Evolutionary conservation across 2,329 filamentous ascomycete genomes (phyloP).

Genomic region (Aspergillus pseudotamarii): DNA sequence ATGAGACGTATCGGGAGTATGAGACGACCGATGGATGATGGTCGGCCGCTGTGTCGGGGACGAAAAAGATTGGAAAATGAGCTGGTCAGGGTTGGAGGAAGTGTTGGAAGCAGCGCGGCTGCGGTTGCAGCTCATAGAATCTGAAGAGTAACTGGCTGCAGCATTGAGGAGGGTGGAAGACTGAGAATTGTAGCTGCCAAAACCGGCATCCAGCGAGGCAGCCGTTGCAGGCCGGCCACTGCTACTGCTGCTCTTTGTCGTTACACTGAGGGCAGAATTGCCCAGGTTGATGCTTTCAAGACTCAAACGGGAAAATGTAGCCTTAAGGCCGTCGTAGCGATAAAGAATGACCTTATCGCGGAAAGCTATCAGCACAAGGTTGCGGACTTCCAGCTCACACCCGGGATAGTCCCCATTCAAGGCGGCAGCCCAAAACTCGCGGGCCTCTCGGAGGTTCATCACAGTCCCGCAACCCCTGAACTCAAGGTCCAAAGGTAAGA

Average conservation of each 20-base stretch:
- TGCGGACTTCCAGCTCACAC: conserved; percentile 78
- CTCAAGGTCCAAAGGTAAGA: conserved; percentile 88
- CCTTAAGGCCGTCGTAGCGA: conserved; percentile 84
- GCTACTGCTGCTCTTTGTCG: conserved; percentile 46
- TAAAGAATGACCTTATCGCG: conserved; percentile 87
- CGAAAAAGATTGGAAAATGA: conserved; percentile 46
- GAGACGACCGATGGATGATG: conserved; percentile 34
- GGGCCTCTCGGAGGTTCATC: conserved; percentile 75
- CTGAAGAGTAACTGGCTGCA: conserved; percentile 56
- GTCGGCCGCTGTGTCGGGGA: conserved; percentile 40
- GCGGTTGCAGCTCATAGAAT: conserved; percentile 59
- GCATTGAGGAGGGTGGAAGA: conserved; percentile 77
- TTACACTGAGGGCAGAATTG: conserved; percentile 46
- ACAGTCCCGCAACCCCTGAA: conserved; percentile 83
- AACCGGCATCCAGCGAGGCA: conserved; percentile 71
- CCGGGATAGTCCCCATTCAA: conserved; percentile 53
- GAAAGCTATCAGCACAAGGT: conserved; percentile 84
- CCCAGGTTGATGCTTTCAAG: conserved; percentile 72
- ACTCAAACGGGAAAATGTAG: conserved; percentile 84
- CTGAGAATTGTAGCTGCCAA: conserved; percentile 79
- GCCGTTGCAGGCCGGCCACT: conserved; percentile 70
- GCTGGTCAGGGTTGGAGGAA: conserved; percentile 53
- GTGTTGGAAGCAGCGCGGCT: conserved; percentile 87
- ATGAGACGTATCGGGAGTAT: conserved; percentile 53
- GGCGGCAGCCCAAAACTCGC: conserved; percentile 86